A percentile compares a stretch with the other conserved stretches of the same genome.
These are phyloP conservation scores for Sugiyamaella sp. DNA, from an alignment of 1,139 yeast species.

Conservation along the genomic window DNA sequence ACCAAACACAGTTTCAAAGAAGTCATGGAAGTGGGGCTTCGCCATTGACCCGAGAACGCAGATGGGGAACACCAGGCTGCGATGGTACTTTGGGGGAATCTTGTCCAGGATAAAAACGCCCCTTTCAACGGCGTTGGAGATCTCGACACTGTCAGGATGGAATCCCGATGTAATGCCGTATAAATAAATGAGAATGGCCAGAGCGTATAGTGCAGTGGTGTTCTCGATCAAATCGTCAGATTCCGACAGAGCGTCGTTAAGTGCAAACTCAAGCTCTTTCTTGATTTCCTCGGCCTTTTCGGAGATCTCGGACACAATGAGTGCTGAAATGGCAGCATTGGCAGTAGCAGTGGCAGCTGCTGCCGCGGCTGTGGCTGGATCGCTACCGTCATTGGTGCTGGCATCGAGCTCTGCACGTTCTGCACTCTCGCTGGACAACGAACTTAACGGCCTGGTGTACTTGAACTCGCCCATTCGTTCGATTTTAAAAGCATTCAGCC, in stretches of 20 bases:
- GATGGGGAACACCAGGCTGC: slow-evolving; percentile 25
- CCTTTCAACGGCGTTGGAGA: slow-evolving; percentile 20
- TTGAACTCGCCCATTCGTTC: slow-evolving; percentile 14
- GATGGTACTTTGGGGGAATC: slow-evolving; percentile 22
- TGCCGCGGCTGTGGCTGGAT: not conserved
- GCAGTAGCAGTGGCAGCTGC: slow-evolving; percentile 11
- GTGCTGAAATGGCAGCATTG: slow-evolving; percentile 8
- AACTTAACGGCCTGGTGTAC: slow-evolving; percentile 5
- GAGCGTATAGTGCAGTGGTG: slow-evolving; percentile 23
- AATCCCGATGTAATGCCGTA: slow-evolving; percentile 24
- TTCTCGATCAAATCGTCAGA: slow-evolving; percentile 18
- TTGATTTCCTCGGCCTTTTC: slow-evolving; percentile 12
- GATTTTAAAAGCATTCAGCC: slow-evolving; percentile 17
- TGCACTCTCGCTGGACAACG: slow-evolving; percentile 1
- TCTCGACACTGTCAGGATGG: slow-evolving; percentile 23
- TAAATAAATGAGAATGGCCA: slow-evolving; percentile 23
- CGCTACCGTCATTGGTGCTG: not conserved
- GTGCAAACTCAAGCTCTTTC: slow-evolving; percentile 18
- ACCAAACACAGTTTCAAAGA: slow-evolving; percentile 19
- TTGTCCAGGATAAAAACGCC: slow-evolving; percentile 20
- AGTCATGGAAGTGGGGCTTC: slow-evolving; percentile 15
- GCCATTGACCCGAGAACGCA: slow-evolving; percentile 24
- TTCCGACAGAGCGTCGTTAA: slow-evolving; percentile 15
- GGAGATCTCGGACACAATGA: slow-evolving; percentile 11
- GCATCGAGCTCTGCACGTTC: slow-evolving; percentile 1